A percentile compares a stretch with the other conserved stretches of the same genome.
Evolutionary conservation across 2,329 filamentous ascomycete species (phyloP).

Genomic region (Fusarium nanum): DNA sequence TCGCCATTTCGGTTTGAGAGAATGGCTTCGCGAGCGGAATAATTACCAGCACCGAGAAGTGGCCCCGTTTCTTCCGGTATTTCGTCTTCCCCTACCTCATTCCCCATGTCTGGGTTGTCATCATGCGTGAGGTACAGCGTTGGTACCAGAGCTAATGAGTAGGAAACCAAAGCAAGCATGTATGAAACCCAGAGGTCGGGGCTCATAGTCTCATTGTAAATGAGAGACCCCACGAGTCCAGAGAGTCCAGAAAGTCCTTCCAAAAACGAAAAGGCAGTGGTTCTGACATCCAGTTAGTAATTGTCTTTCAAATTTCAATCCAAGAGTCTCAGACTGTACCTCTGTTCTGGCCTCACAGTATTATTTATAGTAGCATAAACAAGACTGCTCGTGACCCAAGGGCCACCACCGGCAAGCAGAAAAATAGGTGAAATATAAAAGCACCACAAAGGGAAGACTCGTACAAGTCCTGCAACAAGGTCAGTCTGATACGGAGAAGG

Average conservation of each 20-base stretch:
- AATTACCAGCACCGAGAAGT: not conserved
- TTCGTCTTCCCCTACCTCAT: not conserved
- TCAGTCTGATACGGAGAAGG: not conserved
- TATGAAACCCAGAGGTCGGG: not conserved
- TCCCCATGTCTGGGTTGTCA: not conserved
- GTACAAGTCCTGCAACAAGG: not conserved
- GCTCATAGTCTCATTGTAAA: constrained; percentile 1
- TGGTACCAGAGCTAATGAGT: not conserved
- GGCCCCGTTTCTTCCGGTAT: not conserved
- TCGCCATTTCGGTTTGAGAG: too few relatives aligned
- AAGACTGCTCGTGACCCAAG: not conserved
- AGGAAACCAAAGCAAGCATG: not conserved
- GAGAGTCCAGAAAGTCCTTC: not conserved
- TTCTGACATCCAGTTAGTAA: not conserved
- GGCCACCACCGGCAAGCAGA: not conserved
- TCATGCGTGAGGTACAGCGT: not conserved
- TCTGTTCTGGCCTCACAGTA: constrained; percentile 6
- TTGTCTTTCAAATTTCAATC: not conserved
- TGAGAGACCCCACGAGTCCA: not conserved
- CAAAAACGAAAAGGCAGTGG: constrained; percentile 1
- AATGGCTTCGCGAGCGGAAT: not conserved
- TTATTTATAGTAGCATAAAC: not conserved
- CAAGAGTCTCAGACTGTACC: accelerated
- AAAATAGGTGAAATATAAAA: constrained; percentile 11
- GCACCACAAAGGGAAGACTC: not conserved